Conservation (phyloP, 2,329 filamentous ascomycete genomes). For the Verticillium klebahnii region DNA sequence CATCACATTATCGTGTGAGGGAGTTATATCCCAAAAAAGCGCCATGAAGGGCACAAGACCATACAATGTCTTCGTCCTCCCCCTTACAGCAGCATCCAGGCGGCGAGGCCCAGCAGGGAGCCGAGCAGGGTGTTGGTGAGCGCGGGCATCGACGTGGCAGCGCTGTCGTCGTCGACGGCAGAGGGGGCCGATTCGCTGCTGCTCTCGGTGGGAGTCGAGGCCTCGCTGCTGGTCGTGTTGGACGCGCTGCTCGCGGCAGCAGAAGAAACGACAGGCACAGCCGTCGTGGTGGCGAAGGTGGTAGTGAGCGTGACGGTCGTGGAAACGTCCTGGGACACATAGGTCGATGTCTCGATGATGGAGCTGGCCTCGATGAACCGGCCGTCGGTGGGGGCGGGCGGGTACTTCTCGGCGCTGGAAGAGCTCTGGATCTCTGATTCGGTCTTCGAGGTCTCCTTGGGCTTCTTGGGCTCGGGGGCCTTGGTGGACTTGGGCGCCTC, state of each 20-base stretch:
- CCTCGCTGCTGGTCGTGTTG: background rate
- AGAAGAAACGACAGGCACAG: background rate
- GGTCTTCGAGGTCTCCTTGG: background rate
- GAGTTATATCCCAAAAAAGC: background rate
- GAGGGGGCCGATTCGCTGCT: background rate
- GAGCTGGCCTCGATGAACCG: background rate
- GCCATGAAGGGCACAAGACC: background rate
- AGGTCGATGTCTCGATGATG: background rate
- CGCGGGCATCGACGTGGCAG: background rate
- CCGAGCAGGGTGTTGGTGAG: background rate
- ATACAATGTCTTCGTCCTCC: background rate
- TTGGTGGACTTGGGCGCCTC: slow-evolving; percentile 7
- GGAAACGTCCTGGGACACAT: background rate
- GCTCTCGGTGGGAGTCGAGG: background rate
- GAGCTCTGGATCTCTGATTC: slow-evolving; percentile 1
- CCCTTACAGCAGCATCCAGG: slow-evolving; percentile 2
- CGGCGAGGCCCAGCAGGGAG: background rate
- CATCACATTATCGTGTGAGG: background rate
- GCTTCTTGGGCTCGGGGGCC: background rate
- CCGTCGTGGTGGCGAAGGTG: background rate
- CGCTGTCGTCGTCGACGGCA: background rate
- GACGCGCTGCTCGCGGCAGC: background rate
- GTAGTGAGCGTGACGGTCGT: background rate
- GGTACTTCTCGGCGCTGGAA: background rate
- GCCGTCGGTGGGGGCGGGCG: background rate